Conservation (phyloP, 2,329 filamentous ascomycete species). For the Ceratocystis alfenasii region DNA sequence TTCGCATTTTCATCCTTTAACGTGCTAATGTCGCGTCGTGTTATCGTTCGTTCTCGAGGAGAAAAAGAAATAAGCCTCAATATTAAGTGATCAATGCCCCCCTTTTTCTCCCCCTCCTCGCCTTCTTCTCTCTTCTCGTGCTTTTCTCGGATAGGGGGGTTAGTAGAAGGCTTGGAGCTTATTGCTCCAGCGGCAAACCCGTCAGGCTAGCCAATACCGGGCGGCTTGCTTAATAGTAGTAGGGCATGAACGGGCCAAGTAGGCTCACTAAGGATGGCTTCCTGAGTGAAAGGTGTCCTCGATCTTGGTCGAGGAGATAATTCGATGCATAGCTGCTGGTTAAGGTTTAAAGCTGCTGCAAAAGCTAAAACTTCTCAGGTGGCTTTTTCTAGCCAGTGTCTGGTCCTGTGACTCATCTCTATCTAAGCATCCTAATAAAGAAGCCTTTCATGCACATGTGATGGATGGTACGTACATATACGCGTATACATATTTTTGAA, state of each 20-base stretch:
- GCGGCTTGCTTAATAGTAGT: background rate
- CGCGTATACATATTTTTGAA: background rate
- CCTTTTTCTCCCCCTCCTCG: background rate
- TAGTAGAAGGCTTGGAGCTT: slow-evolving; percentile 1
- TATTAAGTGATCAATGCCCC: slow-evolving; percentile 7
- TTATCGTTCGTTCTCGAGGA: slow-evolving; percentile 1
- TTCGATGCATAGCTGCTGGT: background rate
- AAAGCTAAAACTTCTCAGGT: background rate
- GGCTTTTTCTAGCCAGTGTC: background rate
- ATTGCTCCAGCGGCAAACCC: slow-evolving; percentile 11
- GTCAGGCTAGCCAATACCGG: background rate
- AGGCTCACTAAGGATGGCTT: background rate
- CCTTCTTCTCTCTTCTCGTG: background rate
- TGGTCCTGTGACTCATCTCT: background rate
- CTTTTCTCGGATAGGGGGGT: background rate
- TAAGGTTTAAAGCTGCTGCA: background rate
- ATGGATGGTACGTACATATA: no score
- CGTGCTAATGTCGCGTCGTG: background rate
- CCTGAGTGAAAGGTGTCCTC: background rate
- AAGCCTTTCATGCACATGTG: background rate
- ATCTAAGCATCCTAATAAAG: background rate
- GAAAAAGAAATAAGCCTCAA: background rate
- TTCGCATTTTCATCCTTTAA: background rate
- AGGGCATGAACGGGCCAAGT: slow-evolving; percentile 8
- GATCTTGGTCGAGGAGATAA: background rate